phyloP scores from a whole-genome alignment of 768 basidiomycete species.

The Fomitopsis serialis region DNA sequence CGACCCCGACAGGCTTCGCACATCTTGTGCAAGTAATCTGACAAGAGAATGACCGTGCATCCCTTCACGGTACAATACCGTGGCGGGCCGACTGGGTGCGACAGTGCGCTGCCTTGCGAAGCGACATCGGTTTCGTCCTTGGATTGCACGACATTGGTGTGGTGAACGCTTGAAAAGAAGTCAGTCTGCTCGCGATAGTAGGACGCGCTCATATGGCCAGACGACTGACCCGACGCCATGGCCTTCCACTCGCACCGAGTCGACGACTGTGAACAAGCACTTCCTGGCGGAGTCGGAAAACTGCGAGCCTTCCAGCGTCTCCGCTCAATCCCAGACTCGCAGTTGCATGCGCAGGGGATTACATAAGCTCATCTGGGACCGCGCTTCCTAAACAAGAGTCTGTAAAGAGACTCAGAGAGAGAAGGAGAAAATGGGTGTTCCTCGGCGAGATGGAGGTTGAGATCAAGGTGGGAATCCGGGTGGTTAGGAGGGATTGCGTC shows the following conservation, averaged over 20 bases:
- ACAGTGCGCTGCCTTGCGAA: background rate
- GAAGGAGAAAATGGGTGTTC: no score
- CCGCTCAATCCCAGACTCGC: background rate
- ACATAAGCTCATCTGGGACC: no score
- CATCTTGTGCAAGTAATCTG: slow-evolving; percentile 38
- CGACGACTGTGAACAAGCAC: background rate
- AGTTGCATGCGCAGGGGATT: no score
- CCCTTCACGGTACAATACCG: slow-evolving; percentile 39
- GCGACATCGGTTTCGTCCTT: no score
- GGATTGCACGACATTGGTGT: background rate
- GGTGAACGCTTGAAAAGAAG: slow-evolving; percentile 6
- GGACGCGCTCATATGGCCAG: slow-evolving; percentile 12
- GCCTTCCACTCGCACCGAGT: slow-evolving; percentile 4
- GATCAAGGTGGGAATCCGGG: no score
- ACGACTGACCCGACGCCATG: background rate
- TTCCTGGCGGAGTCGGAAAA: background rate
- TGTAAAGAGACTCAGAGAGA: no score
- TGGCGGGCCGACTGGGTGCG: background rate
- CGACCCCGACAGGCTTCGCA: slow-evolving; percentile 46
- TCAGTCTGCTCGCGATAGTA: slow-evolving; percentile 11
- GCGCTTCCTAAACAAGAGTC: no score
- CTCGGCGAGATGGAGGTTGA: no score
- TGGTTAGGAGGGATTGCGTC: no score
- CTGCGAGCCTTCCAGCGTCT: background rate
- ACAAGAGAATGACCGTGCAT: slow-evolving; percentile 30